Percentiles rank a stretch among this genome's conserved stretches.
These are phyloP conservation scores for Neckera pumila DNA, from an alignment of 225 moss, liverwort and hornwort species.

Conservation along the genomic window DNA sequence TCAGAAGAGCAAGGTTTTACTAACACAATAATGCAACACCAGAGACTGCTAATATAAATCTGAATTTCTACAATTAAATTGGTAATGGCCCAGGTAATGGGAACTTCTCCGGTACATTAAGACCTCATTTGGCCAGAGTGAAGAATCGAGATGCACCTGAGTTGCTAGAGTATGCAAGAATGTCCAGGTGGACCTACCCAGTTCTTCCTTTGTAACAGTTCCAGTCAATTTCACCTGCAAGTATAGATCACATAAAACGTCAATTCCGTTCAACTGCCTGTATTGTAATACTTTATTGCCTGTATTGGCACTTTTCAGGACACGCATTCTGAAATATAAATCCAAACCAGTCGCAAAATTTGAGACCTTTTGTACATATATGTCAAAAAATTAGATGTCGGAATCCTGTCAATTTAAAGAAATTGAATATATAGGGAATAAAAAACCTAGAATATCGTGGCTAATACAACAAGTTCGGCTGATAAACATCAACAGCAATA, in stretches of 20 bases:
- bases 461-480: neutral
- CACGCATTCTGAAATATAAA: neutral
- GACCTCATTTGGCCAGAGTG: neutral
- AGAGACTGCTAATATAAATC: neutral
- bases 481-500: neutral
- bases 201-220: constrained; percentile 76
- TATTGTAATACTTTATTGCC: neutral
- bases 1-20: neutral
- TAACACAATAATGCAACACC: neutral
- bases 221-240: constrained; percentile 36
- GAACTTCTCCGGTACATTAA: neutral
- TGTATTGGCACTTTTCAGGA: neutral
- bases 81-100: no score
- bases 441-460: no score
- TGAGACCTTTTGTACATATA: neutral
- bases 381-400: neutral
- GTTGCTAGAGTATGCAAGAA: constrained; percentile 91
- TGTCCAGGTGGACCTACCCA: constrained; percentile 93
- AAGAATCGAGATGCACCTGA: constrained; percentile 51
- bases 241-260: neutral
- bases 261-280: neutral
- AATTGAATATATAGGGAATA: neutral
- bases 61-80: neutral
- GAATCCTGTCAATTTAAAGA: neutral
- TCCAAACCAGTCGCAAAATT: neutral